These are phyloP conservation scores for Beauveria sp. DNA, from an alignment of 2,329 filamentous ascomycete genomes.

Conservation along the genomic window DNA sequence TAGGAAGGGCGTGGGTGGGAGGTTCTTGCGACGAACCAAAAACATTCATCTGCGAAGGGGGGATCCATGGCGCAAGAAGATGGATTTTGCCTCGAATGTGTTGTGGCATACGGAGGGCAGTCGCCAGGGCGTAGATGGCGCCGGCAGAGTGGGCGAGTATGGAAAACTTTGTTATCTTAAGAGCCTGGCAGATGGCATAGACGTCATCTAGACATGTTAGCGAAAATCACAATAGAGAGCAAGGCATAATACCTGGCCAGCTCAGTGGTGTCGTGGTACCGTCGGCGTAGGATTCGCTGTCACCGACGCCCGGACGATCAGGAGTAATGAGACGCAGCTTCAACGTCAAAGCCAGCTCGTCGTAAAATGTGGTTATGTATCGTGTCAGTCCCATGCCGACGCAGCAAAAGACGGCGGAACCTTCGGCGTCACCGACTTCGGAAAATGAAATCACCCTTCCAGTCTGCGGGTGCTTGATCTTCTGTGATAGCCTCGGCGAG, in stretches of 20 bases:
- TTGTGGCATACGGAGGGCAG: constrained; percentile 89
- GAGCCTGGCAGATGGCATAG: constrained; percentile 81
- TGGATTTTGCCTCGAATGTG: constrained; percentile 93
- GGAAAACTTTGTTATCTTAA: constrained; percentile 93
- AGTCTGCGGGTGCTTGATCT: constrained; percentile 76
- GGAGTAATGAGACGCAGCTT: constrained; percentile 87
- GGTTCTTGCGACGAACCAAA: constrained; percentile 67
- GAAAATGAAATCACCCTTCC: constrained; percentile 90
- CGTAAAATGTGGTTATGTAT: constrained; percentile 95
- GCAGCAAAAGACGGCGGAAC: constrained; percentile 89
- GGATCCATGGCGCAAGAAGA: constrained; percentile 92
- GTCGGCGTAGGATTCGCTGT: constrained; percentile 78
- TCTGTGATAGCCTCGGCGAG: constrained; percentile 78
- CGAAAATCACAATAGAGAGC: not conserved
- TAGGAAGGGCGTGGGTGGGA: constrained; percentile 79
- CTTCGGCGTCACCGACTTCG: constrained; percentile 87
- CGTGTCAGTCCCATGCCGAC: constrained; percentile 96
- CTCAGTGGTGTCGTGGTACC: constrained; percentile 77
- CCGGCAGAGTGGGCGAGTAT: constrained; percentile 93
- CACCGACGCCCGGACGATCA: constrained; percentile 88
- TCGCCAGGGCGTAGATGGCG: constrained; percentile 95
- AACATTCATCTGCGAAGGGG: constrained; percentile 83
- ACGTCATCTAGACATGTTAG: constrained; percentile 58
- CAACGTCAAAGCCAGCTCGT: constrained; percentile 83
- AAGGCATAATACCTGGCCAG: constrained; percentile 65